Evolutionary conservation across 495 filamentous ascomycete species (phyloP), one percentile per base, ranked within the genome.

Genomic region (Neurospora hispaniola): DNA sequence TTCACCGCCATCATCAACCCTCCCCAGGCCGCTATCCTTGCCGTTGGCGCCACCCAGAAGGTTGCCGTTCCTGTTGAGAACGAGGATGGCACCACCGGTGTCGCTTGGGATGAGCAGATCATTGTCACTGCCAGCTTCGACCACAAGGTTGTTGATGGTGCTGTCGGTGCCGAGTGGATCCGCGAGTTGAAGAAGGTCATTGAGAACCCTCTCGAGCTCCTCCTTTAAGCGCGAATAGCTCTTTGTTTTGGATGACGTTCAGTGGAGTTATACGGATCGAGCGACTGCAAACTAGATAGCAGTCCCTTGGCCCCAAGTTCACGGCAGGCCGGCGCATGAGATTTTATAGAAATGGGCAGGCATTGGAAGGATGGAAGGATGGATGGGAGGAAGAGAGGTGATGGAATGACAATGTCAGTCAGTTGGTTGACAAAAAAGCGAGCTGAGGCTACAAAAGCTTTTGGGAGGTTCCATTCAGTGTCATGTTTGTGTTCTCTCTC

Each of bases 1-100:
- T 99, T 99, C 87, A 98, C 96, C n/a, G 96, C 96, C 75, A 91
- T 99, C 80, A 97, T 99, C 88, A 99, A 99, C 88, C 96, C 96
- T 68, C 96, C 96, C 41, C 96, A 99, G 86, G 94, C 96, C 59
- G 90, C 89, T 79, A 99, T 99, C 82, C 88, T 99, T 72, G 96
- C 96, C 66, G 93, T 99, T 70, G 96, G 96, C 73, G 95, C 93
- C 72, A 91, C 91, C 74, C 92, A 92, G 85, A 98, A 98, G 90
- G 95, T 98, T 70, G 92, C 96, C 41, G 86, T 97, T 41, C 94
- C 93, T 20, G 89, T 89, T 70, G 93, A 95, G 87, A 90, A 86
- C 44, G 92, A 93, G 81, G 94, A 97, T 70, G 94, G 93, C 42
- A 90, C 89, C 59, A 82, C 84, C 20, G 81, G 81, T 46, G 87